Conservation (phyloP, 441 rosid species). For the Raphanus hybrid region DNA sequence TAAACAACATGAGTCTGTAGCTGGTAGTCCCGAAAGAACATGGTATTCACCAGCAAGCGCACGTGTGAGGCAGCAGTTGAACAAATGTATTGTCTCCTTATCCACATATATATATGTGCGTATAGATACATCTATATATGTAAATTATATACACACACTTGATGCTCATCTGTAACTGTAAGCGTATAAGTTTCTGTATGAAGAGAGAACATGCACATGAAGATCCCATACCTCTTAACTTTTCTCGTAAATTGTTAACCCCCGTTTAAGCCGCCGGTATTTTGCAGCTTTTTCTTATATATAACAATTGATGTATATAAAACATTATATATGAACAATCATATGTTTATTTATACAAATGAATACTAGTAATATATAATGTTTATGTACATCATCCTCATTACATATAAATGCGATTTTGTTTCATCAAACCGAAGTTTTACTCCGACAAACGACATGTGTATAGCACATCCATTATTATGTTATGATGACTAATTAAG, state of each 20-base stretch:
- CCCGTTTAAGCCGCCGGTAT: constrained; percentile 34
- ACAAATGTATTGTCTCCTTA: constrained; percentile 39
- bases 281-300: constrained; percentile 23
- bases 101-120: constrained; percentile 24
- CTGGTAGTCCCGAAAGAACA: constrained; percentile 33
- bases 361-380: neutral
- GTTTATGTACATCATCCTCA: neutral
- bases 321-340: neutral
- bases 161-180: neutral
- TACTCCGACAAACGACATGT: constrained; percentile 14
- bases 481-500: constrained; percentile 15
- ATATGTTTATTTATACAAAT: neutral
- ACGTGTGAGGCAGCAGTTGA: constrained; percentile 34
- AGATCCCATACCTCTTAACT: constrained; percentile 35
- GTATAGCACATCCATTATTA: constrained; percentile 28
- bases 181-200: constrained; percentile 10
- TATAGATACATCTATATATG: neutral
- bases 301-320: neutral
- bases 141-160: neutral
- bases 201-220: constrained; percentile 39
- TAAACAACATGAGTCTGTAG: constrained; percentile 8
- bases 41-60: constrained; percentile 37
- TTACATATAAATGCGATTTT: neutral
- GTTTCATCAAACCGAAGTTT: neutral
- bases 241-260: constrained; percentile 39